These are phyloP conservation scores for Seminavis robusta DNA, from an alignment of 108 stramenopile species.

Conservation along the genomic window DNA sequence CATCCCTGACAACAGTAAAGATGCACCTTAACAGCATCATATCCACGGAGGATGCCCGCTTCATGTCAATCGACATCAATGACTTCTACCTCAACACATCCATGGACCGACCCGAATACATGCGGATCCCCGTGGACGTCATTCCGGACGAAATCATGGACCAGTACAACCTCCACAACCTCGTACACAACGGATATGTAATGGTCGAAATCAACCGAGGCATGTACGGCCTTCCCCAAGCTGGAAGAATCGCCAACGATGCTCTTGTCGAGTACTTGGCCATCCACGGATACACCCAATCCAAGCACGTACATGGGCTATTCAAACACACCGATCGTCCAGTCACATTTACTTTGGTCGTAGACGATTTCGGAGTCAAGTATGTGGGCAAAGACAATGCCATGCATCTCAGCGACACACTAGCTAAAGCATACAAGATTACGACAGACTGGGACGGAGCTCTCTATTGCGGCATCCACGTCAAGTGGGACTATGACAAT, in stretches of 20 bases:
- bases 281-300: conserved; percentile 5
- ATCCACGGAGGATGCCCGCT: conserved; percentile 11
- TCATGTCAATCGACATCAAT: conserved; percentile 25
- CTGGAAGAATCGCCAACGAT: conserved; percentile 42
- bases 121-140: conserved; percentile 16
- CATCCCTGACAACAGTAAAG: conserved; percentile 30
- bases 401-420: conserved; percentile 31
- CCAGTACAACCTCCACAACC: conserved; percentile 25
- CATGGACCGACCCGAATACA: conserved; percentile 33
- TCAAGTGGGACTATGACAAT: conserved; percentile 37
- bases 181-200: conserved; percentile 14
- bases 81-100: conserved; percentile 32
- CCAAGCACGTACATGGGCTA: conserved; percentile 28
- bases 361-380: conserved; percentile 52
- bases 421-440: conserved; percentile 14
- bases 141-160: conserved; percentile 27
- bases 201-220: conserved; percentile 25
- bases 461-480: too few species aligned
- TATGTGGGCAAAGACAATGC: conserved; percentile 28
- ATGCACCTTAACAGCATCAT: conserved; percentile 19
- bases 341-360: conserved; percentile 41
- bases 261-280: conserved; percentile 12
- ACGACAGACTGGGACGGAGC: conserved; percentile 8
- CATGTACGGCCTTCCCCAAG: conserved; percentile 44
- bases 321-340: conserved; percentile 28